Conservation (phyloP, 2,329 filamentous ascomycete species). For the Blastomyces gilchristii region DNA sequence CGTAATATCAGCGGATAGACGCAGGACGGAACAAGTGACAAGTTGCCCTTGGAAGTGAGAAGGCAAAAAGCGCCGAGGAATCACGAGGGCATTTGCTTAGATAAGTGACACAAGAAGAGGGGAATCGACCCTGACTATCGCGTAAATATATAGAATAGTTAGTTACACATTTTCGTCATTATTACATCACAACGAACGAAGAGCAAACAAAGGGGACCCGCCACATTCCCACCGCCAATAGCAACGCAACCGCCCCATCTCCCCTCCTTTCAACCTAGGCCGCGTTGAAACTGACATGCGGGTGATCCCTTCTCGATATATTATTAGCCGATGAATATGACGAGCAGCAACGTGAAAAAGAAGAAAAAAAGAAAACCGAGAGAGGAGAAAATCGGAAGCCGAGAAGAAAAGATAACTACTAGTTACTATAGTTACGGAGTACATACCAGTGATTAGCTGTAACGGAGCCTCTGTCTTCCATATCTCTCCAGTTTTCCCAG, state of each 20-base stretch:
- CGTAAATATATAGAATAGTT: background rate
- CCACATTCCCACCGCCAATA: background rate
- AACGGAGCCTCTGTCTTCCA: conserved; percentile 35
- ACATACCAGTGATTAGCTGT: conserved; percentile 38
- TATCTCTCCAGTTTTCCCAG: conserved; percentile 36
- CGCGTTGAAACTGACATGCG: conserved; percentile 16
- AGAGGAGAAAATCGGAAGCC: background rate
- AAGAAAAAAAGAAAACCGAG: background rate
- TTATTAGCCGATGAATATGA: background rate
- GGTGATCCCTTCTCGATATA: conserved; percentile 13
- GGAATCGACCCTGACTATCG: background rate
- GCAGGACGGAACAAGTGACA: no score
- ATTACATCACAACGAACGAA: background rate
- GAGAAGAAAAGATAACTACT: conserved; percentile 1
- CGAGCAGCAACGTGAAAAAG: background rate
- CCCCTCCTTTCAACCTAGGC: background rate
- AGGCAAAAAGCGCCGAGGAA: no score
- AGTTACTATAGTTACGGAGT: no score
- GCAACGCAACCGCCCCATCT: background rate
- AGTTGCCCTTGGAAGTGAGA: no score
- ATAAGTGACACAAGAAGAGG: no score
- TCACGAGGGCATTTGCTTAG: no score
- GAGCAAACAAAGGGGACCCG: background rate
- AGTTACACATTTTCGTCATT: no score
- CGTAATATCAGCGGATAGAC: no score